phyloP scores from a whole-genome alignment of 176 grass and related monocot genomes.

The Oropetium thomaeum region DNA sequence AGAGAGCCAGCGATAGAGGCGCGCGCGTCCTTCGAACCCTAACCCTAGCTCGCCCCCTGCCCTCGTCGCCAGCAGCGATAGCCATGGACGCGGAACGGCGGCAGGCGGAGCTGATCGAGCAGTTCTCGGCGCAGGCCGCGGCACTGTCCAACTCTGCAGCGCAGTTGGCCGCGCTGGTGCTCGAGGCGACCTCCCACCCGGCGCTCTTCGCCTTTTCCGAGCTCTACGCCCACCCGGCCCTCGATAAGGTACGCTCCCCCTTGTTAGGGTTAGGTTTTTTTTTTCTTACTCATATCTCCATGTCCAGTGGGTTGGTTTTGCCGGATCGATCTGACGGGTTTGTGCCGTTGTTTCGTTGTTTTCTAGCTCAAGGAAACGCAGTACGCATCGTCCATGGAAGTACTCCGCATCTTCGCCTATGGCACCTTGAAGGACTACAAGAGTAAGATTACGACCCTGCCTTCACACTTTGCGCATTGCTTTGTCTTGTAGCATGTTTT shows the following conservation, averaged over 20 bases:
- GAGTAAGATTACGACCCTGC: slow-evolving; percentile 43
- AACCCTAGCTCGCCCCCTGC: neutral
- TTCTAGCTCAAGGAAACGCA: slow-evolving; percentile 71
- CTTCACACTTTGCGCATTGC: neutral
- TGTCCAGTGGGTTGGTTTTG: neutral
- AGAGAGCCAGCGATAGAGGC: neutral
- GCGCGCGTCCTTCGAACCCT: slow-evolving; percentile 28
- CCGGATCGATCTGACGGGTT: slow-evolving; percentile 26
- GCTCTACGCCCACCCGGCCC: slow-evolving; percentile 75
- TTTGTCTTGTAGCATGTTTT: neutral
- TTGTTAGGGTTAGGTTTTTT: slow-evolving; percentile 5
- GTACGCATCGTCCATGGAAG: slow-evolving; percentile 79
- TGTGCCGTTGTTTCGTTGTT: slow-evolving; percentile 13
- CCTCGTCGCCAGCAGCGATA: slow-evolving; percentile 10
- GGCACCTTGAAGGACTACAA: slow-evolving; percentile 97
- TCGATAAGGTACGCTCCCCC: slow-evolving; percentile 57
- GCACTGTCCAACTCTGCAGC: slow-evolving; percentile 47
- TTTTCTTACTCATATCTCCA: neutral
- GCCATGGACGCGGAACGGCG: slow-evolving; percentile 81
- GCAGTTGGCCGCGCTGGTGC: slow-evolving; percentile 75
- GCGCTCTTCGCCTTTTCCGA: slow-evolving; percentile 97
- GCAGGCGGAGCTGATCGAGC: slow-evolving; percentile 89
- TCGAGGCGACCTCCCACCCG: slow-evolving; percentile 91
- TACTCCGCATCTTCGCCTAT: slow-evolving; percentile 93
- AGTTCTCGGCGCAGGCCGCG: slow-evolving; percentile 74